A percentile compares a stretch with the other conserved stretches of the same genome.
phyloP scores from a whole-genome alignment of 352 stramenopile species.

The Phytophthora constricta region DNA sequence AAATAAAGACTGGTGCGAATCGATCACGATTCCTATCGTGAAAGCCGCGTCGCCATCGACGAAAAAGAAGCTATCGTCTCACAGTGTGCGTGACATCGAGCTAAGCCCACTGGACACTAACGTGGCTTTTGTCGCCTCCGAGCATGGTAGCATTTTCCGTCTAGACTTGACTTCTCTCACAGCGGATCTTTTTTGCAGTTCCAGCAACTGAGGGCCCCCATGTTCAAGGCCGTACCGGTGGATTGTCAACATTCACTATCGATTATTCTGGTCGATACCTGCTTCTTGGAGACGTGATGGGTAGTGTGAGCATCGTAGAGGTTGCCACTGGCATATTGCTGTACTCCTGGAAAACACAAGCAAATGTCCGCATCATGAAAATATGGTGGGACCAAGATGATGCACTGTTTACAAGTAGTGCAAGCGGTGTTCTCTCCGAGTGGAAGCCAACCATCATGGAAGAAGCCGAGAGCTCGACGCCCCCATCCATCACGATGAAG shows the following conservation, averaged over 20 bases:
- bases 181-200: conserved; percentile 39
- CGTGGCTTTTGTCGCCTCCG: conserved; percentile 64
- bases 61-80: conserved; percentile 45
- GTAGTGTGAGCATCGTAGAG: conserved; percentile 60
- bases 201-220: background rate
- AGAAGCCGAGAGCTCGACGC: conserved; percentile 1
- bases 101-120: conserved; percentile 34
- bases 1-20: conserved; percentile 23
- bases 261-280: conserved; percentile 44
- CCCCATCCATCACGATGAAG: conserved; percentile 24
- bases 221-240: conserved; percentile 27
- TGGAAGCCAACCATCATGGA: conserved; percentile 45
- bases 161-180: conserved; percentile 44
- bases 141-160: conserved; percentile 65
- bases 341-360: conserved; percentile 58
- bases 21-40: conserved; percentile 31
- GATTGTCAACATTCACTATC: conserved; percentile 54
- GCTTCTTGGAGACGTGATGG: conserved; percentile 62
- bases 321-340: conserved; percentile 37
- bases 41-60: conserved; percentile 9
- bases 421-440: conserved; percentile 66
- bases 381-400: conserved; percentile 63
- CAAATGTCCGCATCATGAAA: conserved; percentile 68
- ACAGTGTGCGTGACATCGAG: conserved; percentile 63
- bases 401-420: conserved; percentile 68